Conservation (phyloP, 192 early-diverging fungal genomes). For the Entomortierella parvispora region DNA sequence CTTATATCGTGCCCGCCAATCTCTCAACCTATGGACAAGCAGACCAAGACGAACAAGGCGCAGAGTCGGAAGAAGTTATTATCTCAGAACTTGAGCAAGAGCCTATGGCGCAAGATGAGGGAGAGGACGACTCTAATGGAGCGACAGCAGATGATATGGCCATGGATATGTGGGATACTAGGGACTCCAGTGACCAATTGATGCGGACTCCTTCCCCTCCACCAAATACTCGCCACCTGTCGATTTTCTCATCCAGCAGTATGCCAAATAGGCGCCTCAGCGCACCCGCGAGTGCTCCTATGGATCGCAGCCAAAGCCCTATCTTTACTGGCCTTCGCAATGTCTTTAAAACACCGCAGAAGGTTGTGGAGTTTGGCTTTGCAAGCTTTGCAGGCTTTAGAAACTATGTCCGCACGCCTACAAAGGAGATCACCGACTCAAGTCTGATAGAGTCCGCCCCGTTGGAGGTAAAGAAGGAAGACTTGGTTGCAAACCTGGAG, state of each 20-base stretch:
- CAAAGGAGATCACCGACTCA: not conserved
- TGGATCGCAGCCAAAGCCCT: conserved; percentile 10
- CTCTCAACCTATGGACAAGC: not conserved
- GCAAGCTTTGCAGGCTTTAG: conserved; percentile 20
- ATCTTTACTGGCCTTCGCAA: conserved; percentile 24
- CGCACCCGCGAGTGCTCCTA: conserved; percentile 8
- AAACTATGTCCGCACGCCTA: conserved; percentile 21
- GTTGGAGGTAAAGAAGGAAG: not conserved
- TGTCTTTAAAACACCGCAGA: conserved; percentile 35
- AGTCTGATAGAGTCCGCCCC: too few relatives aligned
- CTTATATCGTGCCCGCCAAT: too few relatives aligned
- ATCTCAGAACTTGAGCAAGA: not conserved
- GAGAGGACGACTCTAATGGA: not conserved
- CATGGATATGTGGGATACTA: not conserved
- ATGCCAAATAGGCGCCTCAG: conserved; percentile 11
- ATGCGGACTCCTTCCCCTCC: not conserved
- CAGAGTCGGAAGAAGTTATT: not conserved
- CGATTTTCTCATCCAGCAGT: not conserved
- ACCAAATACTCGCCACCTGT: not conserved
- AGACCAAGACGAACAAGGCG: not conserved
- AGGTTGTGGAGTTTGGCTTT: conserved; percentile 27
- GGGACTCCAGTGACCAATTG: not conserved
- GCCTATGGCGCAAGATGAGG: not conserved
- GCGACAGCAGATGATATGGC: too few relatives aligned
- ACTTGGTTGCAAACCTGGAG: too few relatives aligned